A percentile compares a stretch with the other conserved stretches of the same genome.
Conservation (phyloP, 371 early-diverging fungal genomes). For the Mucor piriformis region DNA sequence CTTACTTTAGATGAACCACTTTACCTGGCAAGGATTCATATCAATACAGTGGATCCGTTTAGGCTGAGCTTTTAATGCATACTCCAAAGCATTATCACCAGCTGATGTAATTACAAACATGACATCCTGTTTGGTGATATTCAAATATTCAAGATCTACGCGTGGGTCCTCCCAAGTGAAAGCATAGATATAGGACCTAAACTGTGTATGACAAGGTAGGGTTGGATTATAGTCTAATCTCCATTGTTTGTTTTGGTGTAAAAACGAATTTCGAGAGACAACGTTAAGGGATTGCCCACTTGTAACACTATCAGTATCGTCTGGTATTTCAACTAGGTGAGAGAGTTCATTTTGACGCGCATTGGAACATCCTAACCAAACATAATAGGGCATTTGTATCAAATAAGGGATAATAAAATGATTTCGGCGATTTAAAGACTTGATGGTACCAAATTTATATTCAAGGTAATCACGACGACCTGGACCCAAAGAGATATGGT, state of each 20-base stretch:
- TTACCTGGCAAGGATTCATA: conserved; percentile 85
- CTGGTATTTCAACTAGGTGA: conserved; percentile 21
- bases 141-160: conserved; percentile 71
- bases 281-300: conserved; percentile 33
- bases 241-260: conserved; percentile 51
- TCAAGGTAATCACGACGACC: conserved; percentile 86
- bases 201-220: conserved; percentile 69
- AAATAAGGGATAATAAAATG: conserved; percentile 73
- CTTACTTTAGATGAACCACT: too few species aligned
- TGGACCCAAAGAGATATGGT: conserved; percentile 79
- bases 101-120: conserved; percentile 87
- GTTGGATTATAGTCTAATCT: conserved; percentile 72
- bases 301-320: conserved; percentile 42
- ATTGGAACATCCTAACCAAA: conserved; percentile 72
- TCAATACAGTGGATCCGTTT: conserved; percentile 81
- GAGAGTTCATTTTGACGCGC: conserved; percentile 40
- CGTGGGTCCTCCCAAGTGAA: conserved; percentile 91
- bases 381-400: conserved; percentile 84
- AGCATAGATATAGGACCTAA: conserved; percentile 84
- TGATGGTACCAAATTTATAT: conserved; percentile 79
- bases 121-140: conserved; percentile 66
- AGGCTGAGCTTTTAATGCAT: conserved; percentile 71
- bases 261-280: conserved; percentile 12
- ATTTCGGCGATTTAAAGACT: conserved; percentile 74
- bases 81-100: conserved; percentile 86